Evolutionary conservation across 306 rosid genomes (phyloP), one percentile per base, ranked within the genome.

Genomic region (Medicago arabica): DNA sequence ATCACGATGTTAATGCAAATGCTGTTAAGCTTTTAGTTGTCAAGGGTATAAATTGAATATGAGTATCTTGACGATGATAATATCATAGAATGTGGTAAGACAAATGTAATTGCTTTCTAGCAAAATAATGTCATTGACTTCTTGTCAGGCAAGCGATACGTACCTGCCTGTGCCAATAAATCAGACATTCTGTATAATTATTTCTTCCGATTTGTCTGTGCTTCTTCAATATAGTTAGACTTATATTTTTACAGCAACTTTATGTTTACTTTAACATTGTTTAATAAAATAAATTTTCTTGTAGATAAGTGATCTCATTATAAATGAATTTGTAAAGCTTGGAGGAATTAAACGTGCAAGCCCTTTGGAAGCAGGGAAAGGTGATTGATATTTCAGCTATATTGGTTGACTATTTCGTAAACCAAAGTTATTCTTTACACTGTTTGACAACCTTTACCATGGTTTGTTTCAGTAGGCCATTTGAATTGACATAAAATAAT

Each of bases 281-380:
- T 59, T 68, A 36, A 67, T 71, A 69, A 65, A 62, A 71, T 65
- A 41, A 63, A 54, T 80, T 75, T 66, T 51, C 75, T 53, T 49
- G 80, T 82, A 93, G 98, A 75, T 68, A 75, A 31, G 62, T 74
- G 91, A 88, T 71, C 44, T 88, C 61, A 81, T 73, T 53, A 74
- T 83, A n/a, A 51, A 59, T 51, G 87, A 78, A 46, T 75, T 91
- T 40, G 63, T 79, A 51, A 91, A 89, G 85, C 83, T 85, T 70
- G 98, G 98, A 44, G 98, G 97, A 81, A 43, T 67, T 41, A 83
- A 66, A 80, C 88, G 94, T 87, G 81, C 87, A 81, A 86, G 87
- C 74, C 84, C 86, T 25, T 36, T 6, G 18, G 98, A 89, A 82
- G 92, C 92, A 59, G 94, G 88, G 63, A 84, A 80, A 87, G 97